A percentile compares a stretch with the other conserved stretches of the same genome.
phyloP scores from a whole-genome alignment of 805 yeast species.

The Starmera amethionina region DNA sequence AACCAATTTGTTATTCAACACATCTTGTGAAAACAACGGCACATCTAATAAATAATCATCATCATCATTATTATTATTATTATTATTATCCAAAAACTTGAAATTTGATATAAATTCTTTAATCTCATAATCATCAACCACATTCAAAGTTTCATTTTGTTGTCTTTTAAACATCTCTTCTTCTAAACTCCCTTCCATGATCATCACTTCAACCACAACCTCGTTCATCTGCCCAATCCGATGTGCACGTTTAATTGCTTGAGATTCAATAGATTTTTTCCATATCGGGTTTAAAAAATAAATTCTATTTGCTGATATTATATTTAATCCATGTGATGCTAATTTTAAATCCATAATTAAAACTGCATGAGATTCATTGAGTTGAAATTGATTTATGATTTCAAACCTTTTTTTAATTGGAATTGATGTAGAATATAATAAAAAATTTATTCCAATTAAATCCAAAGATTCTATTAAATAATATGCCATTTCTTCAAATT shows the following conservation, averaged over 20 bases:
- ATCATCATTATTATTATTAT: conserved; percentile 1
- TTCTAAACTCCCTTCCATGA: conserved; percentile 53
- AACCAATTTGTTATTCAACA: conserved; percentile 3
- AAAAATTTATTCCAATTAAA: conserved; percentile 46
- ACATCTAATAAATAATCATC: conserved; percentile 21
- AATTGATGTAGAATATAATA: conserved; percentile 56
- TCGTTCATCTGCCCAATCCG: conserved; percentile 61
- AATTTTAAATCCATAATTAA: conserved; percentile 58
- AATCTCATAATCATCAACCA: conserved; percentile 52
- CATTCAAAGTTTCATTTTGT: conserved; percentile 23
- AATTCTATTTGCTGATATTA: conserved; percentile 57
- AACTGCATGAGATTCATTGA: conserved; percentile 30
- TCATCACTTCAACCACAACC: conserved; percentile 60
- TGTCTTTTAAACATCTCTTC: conserved; percentile 48
- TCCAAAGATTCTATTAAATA: conserved; percentile 58
- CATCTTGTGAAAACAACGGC: conserved; percentile 22
- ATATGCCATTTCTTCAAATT: conserved; percentile 63
- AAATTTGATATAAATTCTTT: conserved; percentile 44
- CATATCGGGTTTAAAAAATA: conserved; percentile 67
- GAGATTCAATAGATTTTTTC: conserved; percentile 62
- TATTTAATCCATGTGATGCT: conserved; percentile 63
- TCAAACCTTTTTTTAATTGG: conserved; percentile 38
- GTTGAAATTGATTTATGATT: conserved; percentile 42
- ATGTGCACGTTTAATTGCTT: conserved; percentile 70
- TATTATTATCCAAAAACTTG: conserved; percentile 29